Percentiles rank a stretch among this genome's conserved stretches.
These are phyloP conservation scores for Neckera pumila DNA, from an alignment of 225 moss, liverwort and hornwort species.

Conservation along the genomic window DNA sequence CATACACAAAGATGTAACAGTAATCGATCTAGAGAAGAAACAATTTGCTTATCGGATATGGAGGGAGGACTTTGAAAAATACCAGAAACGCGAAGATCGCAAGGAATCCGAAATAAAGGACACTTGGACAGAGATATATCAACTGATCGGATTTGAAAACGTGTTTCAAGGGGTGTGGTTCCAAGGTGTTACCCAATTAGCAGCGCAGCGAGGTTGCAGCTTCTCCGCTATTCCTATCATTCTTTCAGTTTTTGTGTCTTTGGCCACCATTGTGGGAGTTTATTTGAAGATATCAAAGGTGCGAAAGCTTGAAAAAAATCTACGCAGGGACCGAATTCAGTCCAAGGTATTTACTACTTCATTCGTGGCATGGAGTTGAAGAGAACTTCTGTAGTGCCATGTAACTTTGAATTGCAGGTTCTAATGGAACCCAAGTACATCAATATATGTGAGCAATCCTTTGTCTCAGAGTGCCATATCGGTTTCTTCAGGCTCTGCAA, in stretches of 20 bases:
- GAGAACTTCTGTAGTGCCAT: not conserved
- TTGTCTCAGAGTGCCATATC: not conserved
- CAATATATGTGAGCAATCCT: not conserved
- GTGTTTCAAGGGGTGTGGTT: not conserved
- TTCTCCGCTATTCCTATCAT: not conserved
- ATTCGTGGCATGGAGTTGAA: no score
- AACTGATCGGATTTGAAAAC: not conserved
- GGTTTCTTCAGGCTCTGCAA: not conserved
- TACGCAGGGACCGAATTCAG: no score
- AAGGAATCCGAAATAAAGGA: not conserved
- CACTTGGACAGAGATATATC: not conserved
- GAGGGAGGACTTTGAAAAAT: not conserved
- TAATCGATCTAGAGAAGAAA: not conserved
- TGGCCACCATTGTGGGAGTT: not conserved
- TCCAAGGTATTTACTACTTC: no score
- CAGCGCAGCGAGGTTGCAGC: not conserved
- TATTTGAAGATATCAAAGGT: not conserved
- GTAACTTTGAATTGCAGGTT: not conserved
- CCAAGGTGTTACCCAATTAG: not conserved
- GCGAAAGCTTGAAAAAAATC: rapidly evolving
- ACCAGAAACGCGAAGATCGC: not conserved
- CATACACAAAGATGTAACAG: rapidly evolving
- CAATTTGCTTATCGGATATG: not conserved
- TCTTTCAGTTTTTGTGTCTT: not conserved
- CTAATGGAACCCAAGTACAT: not conserved